Percentiles rank a stretch among this genome's conserved stretches.
Conservation (phyloP, 495 filamentous ascomycete species). For the Penicillium crystallinum region DNA sequence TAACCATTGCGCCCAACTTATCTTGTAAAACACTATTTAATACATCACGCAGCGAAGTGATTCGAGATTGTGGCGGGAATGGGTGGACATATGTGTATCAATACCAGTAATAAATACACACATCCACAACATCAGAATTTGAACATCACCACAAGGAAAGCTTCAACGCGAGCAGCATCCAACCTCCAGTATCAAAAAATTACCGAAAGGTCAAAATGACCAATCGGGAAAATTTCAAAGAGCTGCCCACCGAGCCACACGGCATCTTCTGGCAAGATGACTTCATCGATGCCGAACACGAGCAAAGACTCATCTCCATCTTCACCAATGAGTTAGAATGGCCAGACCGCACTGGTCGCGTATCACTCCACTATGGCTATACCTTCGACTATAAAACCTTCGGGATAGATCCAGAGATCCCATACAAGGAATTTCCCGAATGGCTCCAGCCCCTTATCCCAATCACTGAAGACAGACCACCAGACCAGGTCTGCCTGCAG, state of each 20-base stretch:
- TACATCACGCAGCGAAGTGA: background rate
- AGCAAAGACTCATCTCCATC: slow-evolving; percentile 29
- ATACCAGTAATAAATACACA: slow-evolving; percentile 2
- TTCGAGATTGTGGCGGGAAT: background rate
- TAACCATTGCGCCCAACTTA: slow-evolving; percentile 17
- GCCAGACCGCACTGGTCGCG: slow-evolving; percentile 33
- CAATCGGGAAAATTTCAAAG: slow-evolving; percentile 14
- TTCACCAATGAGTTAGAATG: slow-evolving; percentile 31
- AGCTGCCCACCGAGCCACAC: slow-evolving; percentile 25
- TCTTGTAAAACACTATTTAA: background rate
- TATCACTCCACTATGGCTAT: slow-evolving; percentile 41
- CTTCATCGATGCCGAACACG: slow-evolving; percentile 31
- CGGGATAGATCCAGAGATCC: slow-evolving; percentile 34
- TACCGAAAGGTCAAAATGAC: background rate
- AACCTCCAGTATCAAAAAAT: background rate
- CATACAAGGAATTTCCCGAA: slow-evolving; percentile 35
- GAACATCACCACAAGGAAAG: background rate
- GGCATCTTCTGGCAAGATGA: slow-evolving; percentile 33
- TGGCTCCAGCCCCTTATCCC: slow-evolving; percentile 38
- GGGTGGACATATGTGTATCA: background rate
- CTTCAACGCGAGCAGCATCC: background rate
- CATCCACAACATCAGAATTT: slow-evolving; percentile 1
- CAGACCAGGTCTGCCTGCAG: slow-evolving; percentile 41
- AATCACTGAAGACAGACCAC: slow-evolving; percentile 29
- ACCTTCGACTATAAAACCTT: slow-evolving; percentile 43